Base-by-base conservation (phyloP, 2,329 filamentous ascomycete species). In the Fusarium foetens region DNA sequence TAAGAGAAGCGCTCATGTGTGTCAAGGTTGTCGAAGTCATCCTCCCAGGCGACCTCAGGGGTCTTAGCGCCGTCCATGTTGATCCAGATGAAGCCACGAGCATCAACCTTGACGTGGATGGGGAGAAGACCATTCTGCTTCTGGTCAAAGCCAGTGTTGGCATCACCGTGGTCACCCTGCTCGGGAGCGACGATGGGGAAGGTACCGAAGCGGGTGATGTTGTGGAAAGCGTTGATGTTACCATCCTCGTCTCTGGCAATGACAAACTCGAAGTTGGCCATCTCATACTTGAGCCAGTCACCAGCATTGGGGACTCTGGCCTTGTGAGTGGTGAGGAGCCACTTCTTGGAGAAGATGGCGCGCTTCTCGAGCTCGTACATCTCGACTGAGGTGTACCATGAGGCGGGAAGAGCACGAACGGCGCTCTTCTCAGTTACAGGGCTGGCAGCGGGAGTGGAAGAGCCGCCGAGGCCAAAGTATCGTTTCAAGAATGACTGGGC, bases 151-250 rank as follows among this genome's bases (percentile, higher is more conserved):
- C 85, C 87, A 39, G 90, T 84, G 70, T 80, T 83, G 52, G 84
- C 84, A 45, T 83, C 83, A 6, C 89, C 89, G 14, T 83, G 79
- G 6, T 86, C 83, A 46, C 84, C 83, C 8, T 82, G 83, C 13
- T 89, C 87, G 13, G 70, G 57, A 42, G 70, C 60, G 11, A 72
- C 55, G 8, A 91, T 84, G 0, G 88, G 87, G 74, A 87, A 91
- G 27, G 89, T 89, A 11, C 89, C 83, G 77, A 91, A 89, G 4
- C 89, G 81, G 79, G 89, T 91, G 39, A 90, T 83, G 74, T 91
- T 91, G 80, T 91, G 89, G 77, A 91, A 90, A 21, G 84, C 88
- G 63, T 88, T 86, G 78, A 90, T 85, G 10, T 84, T 83, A 14
- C 84, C 84, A 13, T 85, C 80, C 31, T 85, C 83, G 74, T 89